Conservation (phyloP, 148 eudicot species). For the Amaranthus hypochondriacus region DNA sequence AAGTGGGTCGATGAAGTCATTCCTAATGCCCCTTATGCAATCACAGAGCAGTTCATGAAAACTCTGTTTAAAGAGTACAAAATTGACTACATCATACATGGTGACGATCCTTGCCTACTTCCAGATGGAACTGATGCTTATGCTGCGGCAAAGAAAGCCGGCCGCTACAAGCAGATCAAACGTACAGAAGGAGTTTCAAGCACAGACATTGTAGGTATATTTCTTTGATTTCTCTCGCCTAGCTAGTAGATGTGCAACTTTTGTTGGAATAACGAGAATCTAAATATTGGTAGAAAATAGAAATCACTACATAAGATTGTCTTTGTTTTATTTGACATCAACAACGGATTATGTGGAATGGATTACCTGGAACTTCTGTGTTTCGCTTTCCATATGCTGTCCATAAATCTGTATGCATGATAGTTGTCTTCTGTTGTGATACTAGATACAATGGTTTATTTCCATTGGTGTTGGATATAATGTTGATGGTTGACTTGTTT, state of each 20-base stretch:
- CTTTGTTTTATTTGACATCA: neutral
- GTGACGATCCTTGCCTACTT: constrained; percentile 97
- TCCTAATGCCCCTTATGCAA: constrained; percentile 79
- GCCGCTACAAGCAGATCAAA: constrained; percentile 95
- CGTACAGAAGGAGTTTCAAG: constrained; percentile 99
- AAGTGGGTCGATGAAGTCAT: constrained; percentile 99
- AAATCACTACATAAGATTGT: neutral
- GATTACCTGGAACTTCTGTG: neutral
- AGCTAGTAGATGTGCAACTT: neutral
- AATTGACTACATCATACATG: constrained; percentile 92
- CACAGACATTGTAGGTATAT: constrained; percentile 95
- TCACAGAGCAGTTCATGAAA: constrained; percentile 89
- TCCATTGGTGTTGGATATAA: constrained; percentile 5
- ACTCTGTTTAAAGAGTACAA: constrained; percentile 77
- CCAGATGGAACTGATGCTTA: constrained; percentile 97
- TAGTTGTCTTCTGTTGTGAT: constrained; percentile 5
- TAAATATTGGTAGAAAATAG: neutral
- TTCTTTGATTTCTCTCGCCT: constrained; percentile 17
- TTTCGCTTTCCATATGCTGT: neutral
- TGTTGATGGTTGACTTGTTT: constrained; percentile 13
- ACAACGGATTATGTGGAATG: neutral
- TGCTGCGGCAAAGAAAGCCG: constrained; percentile 83
- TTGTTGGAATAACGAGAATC: neutral
- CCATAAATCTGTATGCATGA: neutral
- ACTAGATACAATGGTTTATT: constrained; percentile 2